Evolutionary conservation across 2,329 filamentous ascomycete species (phyloP), one percentile per base, ranked within the genome.

Genomic region (Emmonsiellopsis sp.): DNA sequence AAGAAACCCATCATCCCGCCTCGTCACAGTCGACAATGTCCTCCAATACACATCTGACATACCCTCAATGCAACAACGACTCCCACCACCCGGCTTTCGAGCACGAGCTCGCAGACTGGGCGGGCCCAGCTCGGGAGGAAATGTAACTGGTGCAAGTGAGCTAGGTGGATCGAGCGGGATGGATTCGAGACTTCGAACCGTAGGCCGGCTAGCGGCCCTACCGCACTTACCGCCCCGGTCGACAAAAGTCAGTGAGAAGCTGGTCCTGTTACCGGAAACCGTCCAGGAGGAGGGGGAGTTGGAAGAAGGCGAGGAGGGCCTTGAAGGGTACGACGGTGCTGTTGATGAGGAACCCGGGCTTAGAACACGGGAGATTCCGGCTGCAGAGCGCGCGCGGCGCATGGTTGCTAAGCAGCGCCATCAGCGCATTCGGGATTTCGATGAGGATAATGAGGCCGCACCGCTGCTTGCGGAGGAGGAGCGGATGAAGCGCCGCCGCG

Each of bases 21-120:
- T 87, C 69, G 88, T 97, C 66, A 83, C 79, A 13, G 92, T 98
- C 69, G 93, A 98, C 73, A 95, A 92, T 67, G 87, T 97, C 59
- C 83, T 98, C 5, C 90, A 95, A 68, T 88, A 95, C 74, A 86
- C 90, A 55, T 93, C 89, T 49, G 91, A 96, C 65, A 93, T 98
- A 42, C 93, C 93, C 1, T 97, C 93, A 0, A 91, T 90, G 63
- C 92, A 96, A 69, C 88, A 89, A 53, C 84, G 93, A 40, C 78
- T 82, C 0, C 86, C 87, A 1, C 74, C 76, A 33, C 64, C 75
- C 50, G 58, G 54, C 31, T 73, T 68, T 65, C 68, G 61, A 60
- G 74, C 66, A 69, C 80, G 62, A 63, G 77, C 67, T 74, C 71
- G 46, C 10, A 52, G 54, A 33, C 49, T 57, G 4, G 50, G 54